A percentile compares a stretch with the other conserved stretches of the same genome.
Conservation (phyloP, 352 stramenopile genomes). For the Phytophthora syringae region DNA sequence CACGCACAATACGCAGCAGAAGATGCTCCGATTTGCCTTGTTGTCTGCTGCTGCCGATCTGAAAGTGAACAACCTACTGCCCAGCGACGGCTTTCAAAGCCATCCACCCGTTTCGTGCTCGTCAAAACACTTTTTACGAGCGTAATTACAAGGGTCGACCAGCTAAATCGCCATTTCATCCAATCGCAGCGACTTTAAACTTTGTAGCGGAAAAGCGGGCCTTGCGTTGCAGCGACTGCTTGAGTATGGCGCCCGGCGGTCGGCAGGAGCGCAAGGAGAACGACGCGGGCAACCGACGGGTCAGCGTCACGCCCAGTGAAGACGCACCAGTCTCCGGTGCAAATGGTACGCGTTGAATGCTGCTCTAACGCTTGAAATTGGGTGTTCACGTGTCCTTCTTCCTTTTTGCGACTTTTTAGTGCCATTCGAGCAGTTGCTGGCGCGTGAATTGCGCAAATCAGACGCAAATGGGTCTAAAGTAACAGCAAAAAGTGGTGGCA, state of each 20-base stretch:
- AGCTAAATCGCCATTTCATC: conserved; percentile 19
- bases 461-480: conserved; percentile 8
- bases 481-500: background rate
- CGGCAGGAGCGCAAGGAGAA: conserved; percentile 34
- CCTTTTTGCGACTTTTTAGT: conserved; percentile 32
- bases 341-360: conserved; percentile 18
- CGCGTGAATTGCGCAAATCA: conserved; percentile 63
- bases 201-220: conserved; percentile 1
- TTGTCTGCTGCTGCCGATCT: conserved; percentile 4
- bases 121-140: conserved; percentile 21
- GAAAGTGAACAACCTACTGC: conserved; percentile 15
- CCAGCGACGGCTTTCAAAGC: background rate
- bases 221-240: background rate
- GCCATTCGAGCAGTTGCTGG: conserved; percentile 76
- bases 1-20: conserved; percentile 7
- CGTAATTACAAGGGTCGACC: conserved; percentile 27
- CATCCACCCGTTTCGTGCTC: conserved; percentile 11
- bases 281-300: conserved; percentile 18
- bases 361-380: background rate
- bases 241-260: conserved; percentile 18
- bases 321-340: conserved; percentile 24
- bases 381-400: background rate
- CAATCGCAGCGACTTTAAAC: conserved; percentile 18
- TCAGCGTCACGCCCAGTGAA: conserved; percentile 26
- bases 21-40: background rate